Evolutionary conservation across 2,329 filamentous ascomycete genomes (phyloP).

Genomic region (Aspergillus quadrilineatus): DNA sequence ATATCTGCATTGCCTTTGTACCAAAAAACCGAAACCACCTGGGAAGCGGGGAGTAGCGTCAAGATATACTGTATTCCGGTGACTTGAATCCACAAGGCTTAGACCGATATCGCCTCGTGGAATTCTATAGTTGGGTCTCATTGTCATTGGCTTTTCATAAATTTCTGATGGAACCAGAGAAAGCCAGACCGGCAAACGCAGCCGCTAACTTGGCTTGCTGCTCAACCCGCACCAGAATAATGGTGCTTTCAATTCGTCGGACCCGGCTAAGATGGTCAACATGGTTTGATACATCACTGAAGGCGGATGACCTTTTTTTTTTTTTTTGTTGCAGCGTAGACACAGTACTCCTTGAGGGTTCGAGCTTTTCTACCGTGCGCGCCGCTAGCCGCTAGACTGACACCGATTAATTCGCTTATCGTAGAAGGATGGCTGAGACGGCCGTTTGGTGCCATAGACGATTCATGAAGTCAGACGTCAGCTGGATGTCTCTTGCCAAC

Average conservation of each 20-base stretch:
- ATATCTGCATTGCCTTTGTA: not conserved
- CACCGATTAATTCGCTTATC: conserved; percentile 3
- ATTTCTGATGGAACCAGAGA: conserved; percentile 9
- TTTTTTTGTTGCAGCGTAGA: not conserved
- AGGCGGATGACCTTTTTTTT: not conserved
- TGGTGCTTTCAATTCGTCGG: not conserved
- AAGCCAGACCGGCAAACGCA: conserved; percentile 16
- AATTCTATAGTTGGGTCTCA: not conserved
- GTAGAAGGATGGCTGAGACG: not conserved
- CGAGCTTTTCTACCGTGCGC: not conserved
- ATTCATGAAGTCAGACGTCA: conserved; percentile 12
- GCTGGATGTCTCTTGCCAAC: conserved; percentile 6
- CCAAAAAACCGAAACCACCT: not conserved
- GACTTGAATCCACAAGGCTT: conserved; percentile 3
- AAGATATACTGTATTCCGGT: conserved; percentile 12
- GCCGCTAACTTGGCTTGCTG: conserved; percentile 13
- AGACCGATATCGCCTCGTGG: conserved; percentile 33
- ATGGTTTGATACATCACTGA: not conserved
- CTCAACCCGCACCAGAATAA: not conserved
- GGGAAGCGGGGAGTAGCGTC: not conserved
- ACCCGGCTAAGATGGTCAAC: not conserved
- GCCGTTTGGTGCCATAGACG: not conserved
- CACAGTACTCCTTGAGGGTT: not conserved
- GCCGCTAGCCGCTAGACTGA: not conserved
- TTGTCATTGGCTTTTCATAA: conserved; percentile 13